phyloP scores from a whole-genome alignment of 2,329 filamentous ascomycete genomes.

The Lachnellula occidentalis region DNA sequence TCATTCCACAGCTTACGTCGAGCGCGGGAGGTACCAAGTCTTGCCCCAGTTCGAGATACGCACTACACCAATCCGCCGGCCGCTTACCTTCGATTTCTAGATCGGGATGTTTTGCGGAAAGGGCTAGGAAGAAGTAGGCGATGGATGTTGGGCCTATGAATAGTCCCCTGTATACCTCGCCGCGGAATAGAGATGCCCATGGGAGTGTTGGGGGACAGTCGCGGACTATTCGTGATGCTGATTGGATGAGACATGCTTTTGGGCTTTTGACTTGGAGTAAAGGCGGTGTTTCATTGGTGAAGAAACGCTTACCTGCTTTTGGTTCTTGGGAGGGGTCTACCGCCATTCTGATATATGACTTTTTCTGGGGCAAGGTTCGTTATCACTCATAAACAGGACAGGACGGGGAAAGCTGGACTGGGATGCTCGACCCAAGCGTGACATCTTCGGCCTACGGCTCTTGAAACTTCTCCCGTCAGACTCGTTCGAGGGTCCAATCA shows the following conservation, averaged over 20 bases:
- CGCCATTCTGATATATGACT: background rate
- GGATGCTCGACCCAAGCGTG: no score
- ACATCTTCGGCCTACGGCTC: no score
- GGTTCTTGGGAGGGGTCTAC: background rate
- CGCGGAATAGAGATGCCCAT: conserved; percentile 1
- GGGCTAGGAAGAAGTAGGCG: conserved; percentile 49
- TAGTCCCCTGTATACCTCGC: conserved; percentile 34
- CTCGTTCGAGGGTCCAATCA: no score
- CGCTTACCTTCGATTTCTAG: conserved; percentile 32
- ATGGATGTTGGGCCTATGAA: conserved; percentile 50
- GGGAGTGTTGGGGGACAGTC: conserved; percentile 8
- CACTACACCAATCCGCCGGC: conserved; percentile 8
- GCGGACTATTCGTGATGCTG: background rate
- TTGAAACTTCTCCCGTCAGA: no score
- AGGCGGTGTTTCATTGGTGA: conserved; percentile 1
- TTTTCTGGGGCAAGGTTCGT: no score
- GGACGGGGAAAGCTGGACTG: no score
- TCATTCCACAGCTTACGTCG: conserved; percentile 5
- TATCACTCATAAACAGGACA: no score
- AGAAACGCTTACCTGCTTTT: background rate
- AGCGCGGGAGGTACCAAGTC: background rate
- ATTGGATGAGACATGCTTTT: conserved; percentile 7
- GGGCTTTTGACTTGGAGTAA: conserved; percentile 6
- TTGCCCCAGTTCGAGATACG: conserved; percentile 8
- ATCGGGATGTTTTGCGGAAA: conserved; percentile 42